These are phyloP conservation scores for Ceratorhiza oryzae-sativae DNA, from an alignment of 1,284 basidiomycete genomes.

Conservation along the genomic window DNA sequence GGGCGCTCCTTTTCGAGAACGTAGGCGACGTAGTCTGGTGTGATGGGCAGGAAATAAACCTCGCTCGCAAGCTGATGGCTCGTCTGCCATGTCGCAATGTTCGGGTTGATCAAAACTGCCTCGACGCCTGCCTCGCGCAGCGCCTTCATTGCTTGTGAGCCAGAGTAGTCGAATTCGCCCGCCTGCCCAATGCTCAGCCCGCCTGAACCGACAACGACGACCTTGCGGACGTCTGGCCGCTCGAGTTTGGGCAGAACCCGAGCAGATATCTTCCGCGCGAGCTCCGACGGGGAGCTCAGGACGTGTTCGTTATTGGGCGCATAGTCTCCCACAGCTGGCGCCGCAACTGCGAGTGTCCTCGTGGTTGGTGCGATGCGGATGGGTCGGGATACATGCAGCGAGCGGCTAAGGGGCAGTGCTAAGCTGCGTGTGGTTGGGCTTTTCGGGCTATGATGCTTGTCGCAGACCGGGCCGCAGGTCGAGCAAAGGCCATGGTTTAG, in stretches of 20 bases:
- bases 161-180: conserved; percentile 99
- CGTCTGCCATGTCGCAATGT: conserved; percentile 97
- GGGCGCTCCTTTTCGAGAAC: conserved; percentile 98
- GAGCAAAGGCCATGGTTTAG: conserved; percentile 29
- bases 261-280: conserved; percentile 89
- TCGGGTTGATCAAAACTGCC: conserved; percentile 96
- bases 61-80: conserved; percentile 96
- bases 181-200: conserved; percentile 98
- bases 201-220: conserved; percentile 95
- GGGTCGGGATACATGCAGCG: conserved; percentile 26
- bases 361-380: conserved; percentile 31
- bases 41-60: conserved; percentile 98
- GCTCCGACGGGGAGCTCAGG: conserved; percentile 89
- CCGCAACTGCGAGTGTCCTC: conserved; percentile 66
- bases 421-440: not conserved
- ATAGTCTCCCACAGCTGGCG: conserved; percentile 80
- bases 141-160: conserved; percentile 98
- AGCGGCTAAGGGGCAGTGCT: conserved; percentile 23
- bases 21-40: conserved; percentile 97
- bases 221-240: conserved; percentile 91
- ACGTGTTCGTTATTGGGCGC: conserved; percentile 70
- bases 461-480: conserved; percentile 32
- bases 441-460: not conserved
- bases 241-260: conserved; percentile 88
- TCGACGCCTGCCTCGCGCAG: conserved; percentile 95